phyloP scores from a whole-genome alignment of 2,329 filamentous ascomycete species.

The Bipolaris sorokiniana region DNA sequence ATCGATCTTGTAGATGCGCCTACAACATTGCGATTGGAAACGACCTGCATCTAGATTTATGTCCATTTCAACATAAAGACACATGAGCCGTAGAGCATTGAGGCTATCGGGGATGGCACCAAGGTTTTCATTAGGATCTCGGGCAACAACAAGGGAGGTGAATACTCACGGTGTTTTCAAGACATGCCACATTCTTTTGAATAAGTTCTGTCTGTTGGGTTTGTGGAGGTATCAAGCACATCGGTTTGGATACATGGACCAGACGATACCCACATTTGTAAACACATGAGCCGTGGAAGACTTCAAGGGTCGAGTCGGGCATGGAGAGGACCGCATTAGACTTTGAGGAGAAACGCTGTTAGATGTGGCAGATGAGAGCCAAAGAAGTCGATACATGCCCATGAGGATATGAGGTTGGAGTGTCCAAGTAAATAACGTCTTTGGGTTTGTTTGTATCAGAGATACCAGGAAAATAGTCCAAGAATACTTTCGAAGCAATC shows the following conservation, averaged over 20 bases:
- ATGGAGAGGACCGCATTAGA: neutral
- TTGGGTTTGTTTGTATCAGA: neutral
- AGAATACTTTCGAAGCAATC: neutral
- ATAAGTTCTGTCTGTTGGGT: neutral
- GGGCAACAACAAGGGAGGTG: neutral
- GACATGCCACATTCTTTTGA: neutral
- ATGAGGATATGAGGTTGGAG: neutral
- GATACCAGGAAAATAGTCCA: neutral
- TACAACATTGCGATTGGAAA: no score
- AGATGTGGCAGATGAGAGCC: neutral
- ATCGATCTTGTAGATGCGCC: no score
- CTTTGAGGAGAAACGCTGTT: neutral
- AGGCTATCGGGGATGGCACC: neutral
- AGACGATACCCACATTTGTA: neutral
- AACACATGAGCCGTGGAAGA: neutral
- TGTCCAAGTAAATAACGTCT: neutral
- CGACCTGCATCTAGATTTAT: no score
- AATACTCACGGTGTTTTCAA: neutral
- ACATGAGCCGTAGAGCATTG: no score
- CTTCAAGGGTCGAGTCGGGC: neutral
- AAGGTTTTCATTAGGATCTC: neutral
- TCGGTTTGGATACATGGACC: neutral
- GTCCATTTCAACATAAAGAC: no score
- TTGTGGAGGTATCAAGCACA: neutral
- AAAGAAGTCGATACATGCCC: neutral